Conservation (phyloP, 495 filamentous ascomycete genomes). For the Aspergillus ellipticus region DNA sequence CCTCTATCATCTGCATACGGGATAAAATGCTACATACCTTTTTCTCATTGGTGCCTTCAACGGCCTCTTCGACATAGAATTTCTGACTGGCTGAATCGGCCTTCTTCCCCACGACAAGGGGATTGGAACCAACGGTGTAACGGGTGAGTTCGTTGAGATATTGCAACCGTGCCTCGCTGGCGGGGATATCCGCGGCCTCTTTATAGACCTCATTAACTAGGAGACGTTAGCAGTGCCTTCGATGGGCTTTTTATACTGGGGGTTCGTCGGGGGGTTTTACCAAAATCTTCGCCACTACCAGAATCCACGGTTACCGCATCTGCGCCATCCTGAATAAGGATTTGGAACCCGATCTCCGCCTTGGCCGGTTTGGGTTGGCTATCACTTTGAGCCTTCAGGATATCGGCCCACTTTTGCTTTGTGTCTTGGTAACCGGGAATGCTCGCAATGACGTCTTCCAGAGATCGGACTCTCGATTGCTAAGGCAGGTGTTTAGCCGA, state of each 20-base stretch:
- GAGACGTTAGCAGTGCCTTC: too few species aligned
- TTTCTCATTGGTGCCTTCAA: neutral
- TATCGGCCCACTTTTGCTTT: conserved; percentile 4
- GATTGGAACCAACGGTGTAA: neutral
- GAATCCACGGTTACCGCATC: neutral
- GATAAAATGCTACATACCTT: neutral
- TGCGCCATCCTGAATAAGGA: neutral
- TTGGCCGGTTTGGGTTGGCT: neutral
- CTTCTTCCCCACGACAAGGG: neutral
- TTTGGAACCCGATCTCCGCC: neutral
- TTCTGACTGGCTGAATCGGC: neutral
- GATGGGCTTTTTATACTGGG: too few species aligned
- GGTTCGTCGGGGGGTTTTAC: neutral
- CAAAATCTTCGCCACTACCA: neutral
- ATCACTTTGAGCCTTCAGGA: neutral
- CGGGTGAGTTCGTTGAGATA: neutral
- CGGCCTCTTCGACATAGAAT: neutral
- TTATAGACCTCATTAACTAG: neutral
- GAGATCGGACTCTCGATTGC: neutral
- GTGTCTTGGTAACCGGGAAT: conserved; percentile 2
- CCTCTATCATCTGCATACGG: neutral
- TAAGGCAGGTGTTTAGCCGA: neutral
- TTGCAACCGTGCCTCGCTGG: neutral
- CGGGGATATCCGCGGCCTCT: neutral
- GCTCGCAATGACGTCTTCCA: conserved; percentile 3